These are phyloP conservation scores for Linnemannia hyalina DNA, from an alignment of 192 early-diverging fungal genomes.

Conservation along the genomic window DNA sequence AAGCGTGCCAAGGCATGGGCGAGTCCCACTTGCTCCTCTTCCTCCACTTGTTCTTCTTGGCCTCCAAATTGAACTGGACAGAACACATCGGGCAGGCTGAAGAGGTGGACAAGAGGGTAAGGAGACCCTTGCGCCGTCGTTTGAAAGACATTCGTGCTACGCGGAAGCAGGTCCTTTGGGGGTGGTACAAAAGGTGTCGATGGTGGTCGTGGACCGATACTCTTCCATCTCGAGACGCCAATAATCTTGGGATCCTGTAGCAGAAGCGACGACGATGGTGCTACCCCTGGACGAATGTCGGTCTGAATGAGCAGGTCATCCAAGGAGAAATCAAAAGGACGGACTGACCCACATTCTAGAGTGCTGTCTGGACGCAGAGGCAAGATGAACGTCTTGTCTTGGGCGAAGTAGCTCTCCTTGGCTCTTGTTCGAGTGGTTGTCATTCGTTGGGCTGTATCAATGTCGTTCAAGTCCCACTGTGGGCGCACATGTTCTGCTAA, in stretches of 20 bases:
- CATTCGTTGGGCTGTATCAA: not conserved
- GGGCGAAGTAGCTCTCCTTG: not conserved
- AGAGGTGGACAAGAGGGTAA: constrained; percentile 41
- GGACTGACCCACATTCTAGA: not conserved
- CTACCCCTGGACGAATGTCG: not conserved
- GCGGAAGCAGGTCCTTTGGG: not conserved
- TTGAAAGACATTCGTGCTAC: constrained; percentile 22
- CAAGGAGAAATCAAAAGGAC: constrained; percentile 34
- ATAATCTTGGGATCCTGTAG: not conserved
- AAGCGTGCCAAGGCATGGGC: not conserved
- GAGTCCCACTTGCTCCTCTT: not conserved
- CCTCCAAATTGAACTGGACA: constrained; percentile 18
- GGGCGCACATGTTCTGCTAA: not conserved
- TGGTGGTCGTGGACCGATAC: not conserved
- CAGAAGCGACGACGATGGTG: not conserved
- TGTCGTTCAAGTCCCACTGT: not conserved
- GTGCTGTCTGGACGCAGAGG: not conserved
- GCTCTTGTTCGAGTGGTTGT: constrained; percentile 3
- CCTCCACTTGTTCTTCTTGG: not conserved
- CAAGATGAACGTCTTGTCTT: not conserved
- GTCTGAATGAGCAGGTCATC: constrained; percentile 27
- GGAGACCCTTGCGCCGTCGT: constrained; percentile 1
- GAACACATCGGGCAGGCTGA: constrained; percentile 27
- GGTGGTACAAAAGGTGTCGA: not conserved
- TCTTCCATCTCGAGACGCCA: constrained; percentile 39